These are phyloP conservation scores for Hemileccinum rubropunctum DNA, from an alignment of 768 basidiomycete genomes.

Conservation along the genomic window DNA sequence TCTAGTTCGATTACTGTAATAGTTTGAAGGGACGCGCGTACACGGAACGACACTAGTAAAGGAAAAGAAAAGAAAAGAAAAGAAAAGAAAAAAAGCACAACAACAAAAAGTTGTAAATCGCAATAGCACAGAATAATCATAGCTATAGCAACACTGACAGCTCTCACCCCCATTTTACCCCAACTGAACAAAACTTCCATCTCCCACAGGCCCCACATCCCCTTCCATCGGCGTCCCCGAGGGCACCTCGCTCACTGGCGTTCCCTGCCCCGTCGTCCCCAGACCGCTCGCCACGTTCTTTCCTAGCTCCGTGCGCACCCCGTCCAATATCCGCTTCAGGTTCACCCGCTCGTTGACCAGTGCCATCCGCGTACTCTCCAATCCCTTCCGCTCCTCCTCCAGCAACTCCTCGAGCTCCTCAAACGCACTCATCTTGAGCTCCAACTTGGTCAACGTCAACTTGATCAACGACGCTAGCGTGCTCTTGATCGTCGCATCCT, in stretches of 20 bases:
- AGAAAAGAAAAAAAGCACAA: background rate
- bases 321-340: conserved; percentile 70
- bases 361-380: conserved; percentile 80
- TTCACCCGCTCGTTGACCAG: conserved; percentile 77
- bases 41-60: conserved; percentile 2
- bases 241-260: conserved; percentile 52
- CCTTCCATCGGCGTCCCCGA: conserved; percentile 44
- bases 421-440: conserved; percentile 92
- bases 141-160: background rate
- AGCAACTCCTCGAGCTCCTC: conserved; percentile 90
- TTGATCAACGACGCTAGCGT: conserved; percentile 84
- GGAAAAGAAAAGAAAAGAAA: background rate
- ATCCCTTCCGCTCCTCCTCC: conserved; percentile 81
- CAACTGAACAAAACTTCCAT: conserved; percentile 55
- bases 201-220: conserved; percentile 52
- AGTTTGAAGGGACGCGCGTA: conserved; percentile 1
- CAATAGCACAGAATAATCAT: conserved; percentile 29
- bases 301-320: conserved; percentile 60
- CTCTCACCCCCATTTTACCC: conserved; percentile 22
- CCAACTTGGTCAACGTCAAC: conserved; percentile 81
- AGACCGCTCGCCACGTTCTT: conserved; percentile 46
- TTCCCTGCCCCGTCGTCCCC: conserved; percentile 61
- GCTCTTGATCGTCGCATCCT: conserved; percentile 76
- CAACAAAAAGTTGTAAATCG: conserved; percentile 9
- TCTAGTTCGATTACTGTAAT: conserved; percentile 4